These are phyloP conservation scores for Plasmodium yoelii DNA, from an alignment of 169 alveolate species.

Conservation along the genomic window DNA sequence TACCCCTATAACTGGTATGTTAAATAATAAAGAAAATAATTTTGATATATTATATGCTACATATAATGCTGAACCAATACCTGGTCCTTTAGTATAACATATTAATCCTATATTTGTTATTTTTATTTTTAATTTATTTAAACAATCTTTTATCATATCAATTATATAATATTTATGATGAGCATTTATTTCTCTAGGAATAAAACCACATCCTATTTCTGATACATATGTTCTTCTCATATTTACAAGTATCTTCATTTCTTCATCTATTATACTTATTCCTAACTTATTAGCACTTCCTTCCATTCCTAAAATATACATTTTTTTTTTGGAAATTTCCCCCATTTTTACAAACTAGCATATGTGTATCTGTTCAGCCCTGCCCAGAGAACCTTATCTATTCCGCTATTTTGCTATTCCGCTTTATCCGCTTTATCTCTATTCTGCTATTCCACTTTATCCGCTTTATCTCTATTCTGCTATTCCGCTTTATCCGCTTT, in stretches of 20 bases:
- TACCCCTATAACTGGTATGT: slow-evolving; percentile 97
- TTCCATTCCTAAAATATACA: slow-evolving; percentile 95
- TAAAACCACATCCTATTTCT: slow-evolving; percentile 99
- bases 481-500: no score
- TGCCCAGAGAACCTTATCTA: no score
- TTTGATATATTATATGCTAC: slow-evolving; percentile 98
- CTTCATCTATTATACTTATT: slow-evolving; percentile 95
- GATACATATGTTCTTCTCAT: slow-evolving; percentile 96
- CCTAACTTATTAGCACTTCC: slow-evolving; percentile 99
- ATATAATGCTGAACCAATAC: slow-evolving; percentile 98
- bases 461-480: no score
- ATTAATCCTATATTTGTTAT: slow-evolving; percentile 89
- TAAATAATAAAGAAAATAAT: slow-evolving; percentile 93
- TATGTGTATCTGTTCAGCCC: no score
- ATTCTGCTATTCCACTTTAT: no score
- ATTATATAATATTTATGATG: slow-evolving; percentile 96
- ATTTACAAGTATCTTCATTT: slow-evolving; percentile 95
- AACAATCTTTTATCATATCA: slow-evolving; percentile 90
- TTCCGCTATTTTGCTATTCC: no score
- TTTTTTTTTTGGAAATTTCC: not conserved
- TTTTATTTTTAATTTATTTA: slow-evolving; percentile 90
- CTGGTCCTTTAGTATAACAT: slow-evolving; percentile 99
- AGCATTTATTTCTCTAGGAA: slow-evolving; percentile 97
- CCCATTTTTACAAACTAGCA: not conserved
- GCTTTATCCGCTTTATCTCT: no score